Evolutionary conservation across 441 rosid genomes (phyloP).

Genomic region (Adansonia grandidieri): DNA sequence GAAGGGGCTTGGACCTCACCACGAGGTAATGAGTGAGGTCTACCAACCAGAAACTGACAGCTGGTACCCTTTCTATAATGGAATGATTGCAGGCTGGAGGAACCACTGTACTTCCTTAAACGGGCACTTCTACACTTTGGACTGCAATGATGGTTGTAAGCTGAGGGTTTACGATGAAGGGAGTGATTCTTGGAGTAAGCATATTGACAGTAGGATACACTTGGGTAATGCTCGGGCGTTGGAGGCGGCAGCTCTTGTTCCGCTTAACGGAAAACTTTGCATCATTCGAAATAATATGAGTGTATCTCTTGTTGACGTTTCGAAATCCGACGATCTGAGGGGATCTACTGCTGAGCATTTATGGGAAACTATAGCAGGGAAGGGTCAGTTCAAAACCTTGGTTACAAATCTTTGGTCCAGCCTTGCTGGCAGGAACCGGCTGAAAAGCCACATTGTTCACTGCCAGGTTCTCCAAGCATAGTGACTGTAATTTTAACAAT

Average conservation of each 20-base stretch:
- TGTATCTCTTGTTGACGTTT: slow-evolving; percentile 51
- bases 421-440: slow-evolving; percentile 54
- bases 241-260: slow-evolving; percentile 60
- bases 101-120: slow-evolving; percentile 53
- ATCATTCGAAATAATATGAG: slow-evolving; percentile 60
- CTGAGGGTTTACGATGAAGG: slow-evolving; percentile 53
- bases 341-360: slow-evolving; percentile 52
- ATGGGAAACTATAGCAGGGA: slow-evolving; percentile 57
- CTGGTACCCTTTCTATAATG: slow-evolving; percentile 53
- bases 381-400: slow-evolving; percentile 54
- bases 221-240: slow-evolving; percentile 53
- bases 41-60: slow-evolving; percentile 50
- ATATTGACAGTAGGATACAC: slow-evolving; percentile 53
- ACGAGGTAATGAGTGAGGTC: slow-evolving; percentile 55
- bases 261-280: slow-evolving; percentile 55
- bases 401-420: slow-evolving; percentile 56
- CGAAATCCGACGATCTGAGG: slow-evolving; percentile 35
- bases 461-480: slow-evolving; percentile 60
- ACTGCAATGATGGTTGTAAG: slow-evolving; percentile 60
- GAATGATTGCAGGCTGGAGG: slow-evolving; percentile 62
- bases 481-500: slow-evolving; percentile 23
- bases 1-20: slow-evolving; percentile 57
- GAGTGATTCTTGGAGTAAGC: slow-evolving; percentile 54
- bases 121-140: slow-evolving; percentile 52
- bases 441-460: slow-evolving; percentile 56